phyloP scores from a whole-genome alignment of 2,329 filamentous ascomycete species.

The Xylariaceae sp. region DNA sequence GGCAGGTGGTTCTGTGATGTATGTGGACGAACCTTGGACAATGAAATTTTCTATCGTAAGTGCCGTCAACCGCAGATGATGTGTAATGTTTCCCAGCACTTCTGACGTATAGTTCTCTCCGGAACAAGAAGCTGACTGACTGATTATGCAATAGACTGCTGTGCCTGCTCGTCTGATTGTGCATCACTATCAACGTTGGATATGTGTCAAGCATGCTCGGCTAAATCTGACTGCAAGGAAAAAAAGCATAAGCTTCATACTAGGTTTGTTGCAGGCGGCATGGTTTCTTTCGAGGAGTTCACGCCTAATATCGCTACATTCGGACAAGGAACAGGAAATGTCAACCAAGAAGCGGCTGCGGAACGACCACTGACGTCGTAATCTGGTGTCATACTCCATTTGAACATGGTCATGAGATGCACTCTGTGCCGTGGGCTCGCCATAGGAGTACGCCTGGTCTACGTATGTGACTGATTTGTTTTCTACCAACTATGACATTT shows the following conservation, averaged over 20 bases:
- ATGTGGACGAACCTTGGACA: background rate
- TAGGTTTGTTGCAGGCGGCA: background rate
- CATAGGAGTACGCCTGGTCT: too few species aligned
- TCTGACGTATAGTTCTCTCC: background rate
- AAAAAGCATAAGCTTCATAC: background rate
- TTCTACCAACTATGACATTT: too few species aligned
- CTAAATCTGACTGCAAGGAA: background rate
- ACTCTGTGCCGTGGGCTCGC: too few species aligned
- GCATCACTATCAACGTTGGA: background rate
- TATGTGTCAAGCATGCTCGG: background rate
- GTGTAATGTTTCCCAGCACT: background rate
- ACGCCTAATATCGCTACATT: background rate
- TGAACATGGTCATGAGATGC: too few species aligned
- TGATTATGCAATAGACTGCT: background rate
- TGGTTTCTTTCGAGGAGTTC: conserved; percentile 1
- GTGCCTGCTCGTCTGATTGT: background rate
- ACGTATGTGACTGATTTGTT: too few species aligned
- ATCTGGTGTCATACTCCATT: too few species aligned
- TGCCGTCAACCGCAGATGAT: too few species aligned
- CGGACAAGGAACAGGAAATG: too few species aligned
- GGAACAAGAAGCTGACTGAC: background rate
- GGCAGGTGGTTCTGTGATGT: background rate
- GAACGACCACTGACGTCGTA: too few species aligned
- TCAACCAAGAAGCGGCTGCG: too few species aligned
- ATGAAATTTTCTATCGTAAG: conserved; percentile 1